Percentiles rank a stretch among this genome's conserved stretches.
These are phyloP conservation scores for Colletotrichum destructivum DNA, from an alignment of 2,329 filamentous ascomycete genomes.

Conservation along the genomic window DNA sequence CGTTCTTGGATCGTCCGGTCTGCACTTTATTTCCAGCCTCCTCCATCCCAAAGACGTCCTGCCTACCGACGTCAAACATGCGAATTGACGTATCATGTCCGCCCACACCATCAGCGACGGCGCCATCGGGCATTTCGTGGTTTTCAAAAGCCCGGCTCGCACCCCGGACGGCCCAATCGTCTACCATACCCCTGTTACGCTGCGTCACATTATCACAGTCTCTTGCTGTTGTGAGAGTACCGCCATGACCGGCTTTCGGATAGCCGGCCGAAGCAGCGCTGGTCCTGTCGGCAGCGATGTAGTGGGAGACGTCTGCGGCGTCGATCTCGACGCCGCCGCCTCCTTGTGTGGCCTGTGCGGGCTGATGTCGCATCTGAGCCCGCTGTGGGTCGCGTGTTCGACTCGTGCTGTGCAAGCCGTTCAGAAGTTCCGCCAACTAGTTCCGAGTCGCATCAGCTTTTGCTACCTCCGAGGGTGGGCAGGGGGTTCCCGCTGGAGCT, in stretches of 20 bases:
- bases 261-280: neutral
- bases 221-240: neutral
- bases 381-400: neutral
- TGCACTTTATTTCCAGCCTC: constrained; percentile 8
- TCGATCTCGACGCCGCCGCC: neutral
- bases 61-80: neutral
- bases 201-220: neutral
- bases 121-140: neutral
- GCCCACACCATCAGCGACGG: neutral
- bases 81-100: neutral
- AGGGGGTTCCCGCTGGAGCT: neutral
- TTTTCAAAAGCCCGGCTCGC: neutral
- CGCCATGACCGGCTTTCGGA: neutral
- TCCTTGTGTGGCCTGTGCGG: neutral
- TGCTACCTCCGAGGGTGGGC: neutral
- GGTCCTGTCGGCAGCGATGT: neutral
- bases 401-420: neutral
- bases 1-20: neutral
- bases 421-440: neutral
- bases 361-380: constrained; percentile 2
- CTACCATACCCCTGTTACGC: neutral
- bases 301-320: neutral
- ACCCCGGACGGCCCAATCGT: neutral
- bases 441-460: neutral
- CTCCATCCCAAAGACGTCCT: neutral